phyloP scores from a whole-genome alignment of 805 yeast species.

The Kregervanrija fluxuum region DNA sequence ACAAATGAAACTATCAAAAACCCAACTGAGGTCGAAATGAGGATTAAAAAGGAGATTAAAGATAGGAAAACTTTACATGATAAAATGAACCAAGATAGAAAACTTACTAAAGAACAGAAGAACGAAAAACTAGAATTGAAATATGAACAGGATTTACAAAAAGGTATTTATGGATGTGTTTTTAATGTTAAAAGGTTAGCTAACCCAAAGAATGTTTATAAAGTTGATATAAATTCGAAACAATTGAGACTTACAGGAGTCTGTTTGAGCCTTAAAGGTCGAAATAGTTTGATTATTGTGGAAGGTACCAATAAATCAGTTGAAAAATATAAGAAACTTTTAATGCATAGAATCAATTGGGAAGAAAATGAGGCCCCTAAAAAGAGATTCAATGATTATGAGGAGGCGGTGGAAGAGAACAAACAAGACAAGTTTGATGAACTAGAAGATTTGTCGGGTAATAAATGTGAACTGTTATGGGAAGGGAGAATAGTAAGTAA shows the following conservation, averaged over 20 bases:
- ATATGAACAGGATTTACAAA: conserved; percentile 37
- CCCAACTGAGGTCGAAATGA: conserved; percentile 78
- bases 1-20: conserved; percentile 82
- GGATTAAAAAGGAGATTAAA: conserved; percentile 62
- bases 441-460: conserved; percentile 34
- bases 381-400: neutral
- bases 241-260: conserved; percentile 64
- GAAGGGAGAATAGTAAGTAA: conserved; percentile 53
- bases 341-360: conserved; percentile 67
- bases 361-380: conserved; percentile 37
- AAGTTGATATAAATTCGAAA: conserved; percentile 74
- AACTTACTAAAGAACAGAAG: conserved; percentile 49
- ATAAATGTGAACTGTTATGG: conserved; percentile 54
- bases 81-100: conserved; percentile 53
- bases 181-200: conserved; percentile 47
- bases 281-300: conserved; percentile 54
- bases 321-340: conserved; percentile 53
- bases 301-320: conserved; percentile 68
- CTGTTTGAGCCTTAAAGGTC: conserved; percentile 37
- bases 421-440: conserved; percentile 3
- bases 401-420: neutral
- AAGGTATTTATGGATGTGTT: conserved; percentile 51
- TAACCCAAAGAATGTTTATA: conserved; percentile 63
- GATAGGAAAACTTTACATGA: conserved; percentile 55
- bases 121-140: conserved; percentile 42